Evolutionary conservation across 2,329 filamentous ascomycete genomes (phyloP), one percentile per base, ranked within the genome.

Genomic region (Diatrype stigma): DNA sequence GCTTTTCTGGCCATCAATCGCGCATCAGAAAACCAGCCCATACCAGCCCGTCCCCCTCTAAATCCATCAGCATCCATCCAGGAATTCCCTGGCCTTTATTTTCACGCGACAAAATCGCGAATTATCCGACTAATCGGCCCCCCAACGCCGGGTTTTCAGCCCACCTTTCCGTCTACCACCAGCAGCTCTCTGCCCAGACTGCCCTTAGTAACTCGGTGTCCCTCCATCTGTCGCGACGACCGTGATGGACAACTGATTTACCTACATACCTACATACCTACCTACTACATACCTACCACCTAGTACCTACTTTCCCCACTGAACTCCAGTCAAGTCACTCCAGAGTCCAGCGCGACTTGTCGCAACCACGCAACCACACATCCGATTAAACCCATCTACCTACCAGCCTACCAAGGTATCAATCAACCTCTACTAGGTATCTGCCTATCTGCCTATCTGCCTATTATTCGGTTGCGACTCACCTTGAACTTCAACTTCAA

Each of bases 1-100:
- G 63, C 60, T 60, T 62, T 62, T 63, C 64, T 67, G 71, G 70
- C 72, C 72, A 73, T 71, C 72, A 70, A 72, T 70, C 78, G 78
- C 79, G 78, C 78, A 82, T 81, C 77, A 61, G 64, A 71, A 76
- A 80, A 79, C 61, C 63, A 67, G 63, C 64, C 64, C 63, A 63
- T 79, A 80, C 78, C 40, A 44, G 74, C 77, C 76, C 76, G 73
- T 77, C 75, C 76, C 70, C 75, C 74, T 76, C 73, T 73, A 74
- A 75, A 77, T 76, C 70, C 78, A 82, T 82, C 78, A 71, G 76
- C 71, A 72, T 68, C 73, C 77, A 81, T 81, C 78, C 71, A 68
- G 69, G 76, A 72, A 74, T 69, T 68, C 71, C 71, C 71, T 73
- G 70, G 74, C 72, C 71, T 73, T 71, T 70, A 71, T 73, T 75